phyloP scores from a whole-genome alignment of 352 stramenopile species.

The Globisporangium canariense region DNA sequence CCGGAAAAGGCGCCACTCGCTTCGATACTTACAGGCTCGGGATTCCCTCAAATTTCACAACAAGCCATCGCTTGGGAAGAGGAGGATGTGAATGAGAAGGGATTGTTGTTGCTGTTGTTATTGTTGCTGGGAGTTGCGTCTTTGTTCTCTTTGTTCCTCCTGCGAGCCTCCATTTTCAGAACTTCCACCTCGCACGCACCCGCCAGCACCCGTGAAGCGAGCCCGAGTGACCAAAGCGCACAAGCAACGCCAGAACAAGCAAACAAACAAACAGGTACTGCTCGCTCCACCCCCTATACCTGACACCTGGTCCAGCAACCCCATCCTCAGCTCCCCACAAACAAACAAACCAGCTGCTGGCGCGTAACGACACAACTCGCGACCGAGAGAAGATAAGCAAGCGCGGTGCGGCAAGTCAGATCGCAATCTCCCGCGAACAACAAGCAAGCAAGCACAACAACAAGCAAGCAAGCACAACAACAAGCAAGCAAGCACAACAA shows the following conservation, averaged over 20 bases:
- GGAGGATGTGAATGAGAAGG: too few species aligned
- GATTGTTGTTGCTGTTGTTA: too few species aligned
- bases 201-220: too few species aligned
- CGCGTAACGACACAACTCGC: neutral
- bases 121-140: too few species aligned
- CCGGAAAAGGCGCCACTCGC: neutral
- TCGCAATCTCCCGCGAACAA: neutral
- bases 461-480: neutral
- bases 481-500: neutral
- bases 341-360: neutral
- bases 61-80: too few species aligned
- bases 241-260: neutral
- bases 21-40: too few species aligned
- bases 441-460: neutral
- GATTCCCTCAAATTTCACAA: too few species aligned
- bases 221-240: neutral
- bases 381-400: neutral
- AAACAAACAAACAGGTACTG: too few species aligned
- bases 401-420: neutral
- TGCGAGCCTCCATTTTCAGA: slow-evolving; percentile 6
- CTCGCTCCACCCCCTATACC: too few species aligned
- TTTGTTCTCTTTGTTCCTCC: neutral
- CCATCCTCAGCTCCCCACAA: too few species aligned
- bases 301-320: too few species aligned
- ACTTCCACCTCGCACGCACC: neutral